These are phyloP conservation scores for Acacia crassicarpa DNA, from an alignment of 306 rosid species.

Conservation along the genomic window DNA sequence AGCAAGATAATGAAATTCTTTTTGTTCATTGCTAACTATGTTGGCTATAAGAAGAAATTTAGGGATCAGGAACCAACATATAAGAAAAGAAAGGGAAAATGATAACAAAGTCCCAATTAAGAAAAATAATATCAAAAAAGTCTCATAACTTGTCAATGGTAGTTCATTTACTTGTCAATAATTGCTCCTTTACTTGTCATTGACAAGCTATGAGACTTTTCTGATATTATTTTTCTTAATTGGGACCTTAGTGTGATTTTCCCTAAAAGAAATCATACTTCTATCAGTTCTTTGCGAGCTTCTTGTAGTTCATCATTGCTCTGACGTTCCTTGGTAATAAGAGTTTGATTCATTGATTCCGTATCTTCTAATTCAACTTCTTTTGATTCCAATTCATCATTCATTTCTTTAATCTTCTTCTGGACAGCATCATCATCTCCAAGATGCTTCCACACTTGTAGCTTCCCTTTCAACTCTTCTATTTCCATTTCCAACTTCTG, in stretches of 20 bases:
- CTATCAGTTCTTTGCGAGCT: slow-evolving; percentile 78
- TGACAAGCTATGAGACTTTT: no score
- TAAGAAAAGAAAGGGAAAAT: slow-evolving; percentile 7
- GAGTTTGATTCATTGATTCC: slow-evolving; percentile 59
- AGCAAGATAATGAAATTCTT: not conserved
- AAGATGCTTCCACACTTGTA: slow-evolving; percentile 94
- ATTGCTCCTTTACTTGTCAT: no score
- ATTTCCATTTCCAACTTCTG: slow-evolving; percentile 96
- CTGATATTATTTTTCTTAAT: no score
- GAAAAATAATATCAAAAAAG: no score
- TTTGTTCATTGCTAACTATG: not conserved
- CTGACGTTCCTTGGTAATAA: slow-evolving; percentile 77
- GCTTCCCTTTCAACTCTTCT: slow-evolving; percentile 83
- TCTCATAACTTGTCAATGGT: no score
- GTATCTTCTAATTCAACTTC: slow-evolving; percentile 48
- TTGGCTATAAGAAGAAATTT: not conserved
- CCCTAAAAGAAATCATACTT: slow-evolving; percentile 37
- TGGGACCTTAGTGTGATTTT: no score
- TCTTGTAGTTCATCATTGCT: slow-evolving; percentile 91
- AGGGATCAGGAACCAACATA: not conserved
- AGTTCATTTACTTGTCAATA: no score
- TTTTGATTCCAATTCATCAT: slow-evolving; percentile 56
- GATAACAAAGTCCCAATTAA: no score
- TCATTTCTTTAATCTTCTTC: slow-evolving; percentile 80
- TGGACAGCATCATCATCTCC: slow-evolving; percentile 86